Evolutionary conservation across 2,329 filamentous ascomycete genomes (phyloP).

Genomic region (Fusarium haematococcum): DNA sequence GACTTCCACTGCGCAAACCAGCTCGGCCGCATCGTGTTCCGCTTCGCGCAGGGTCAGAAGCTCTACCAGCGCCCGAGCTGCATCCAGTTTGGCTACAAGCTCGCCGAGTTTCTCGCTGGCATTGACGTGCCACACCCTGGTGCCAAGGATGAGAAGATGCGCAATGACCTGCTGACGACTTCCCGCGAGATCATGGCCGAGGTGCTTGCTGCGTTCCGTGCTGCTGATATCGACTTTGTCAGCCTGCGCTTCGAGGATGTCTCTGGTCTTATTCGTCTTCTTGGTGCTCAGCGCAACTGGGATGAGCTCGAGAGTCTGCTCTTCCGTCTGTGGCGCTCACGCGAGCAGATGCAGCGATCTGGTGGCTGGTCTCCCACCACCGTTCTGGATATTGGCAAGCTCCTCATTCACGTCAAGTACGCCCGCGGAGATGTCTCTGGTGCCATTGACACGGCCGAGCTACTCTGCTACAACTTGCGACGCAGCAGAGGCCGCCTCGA

Average conservation of each 20-base stretch:
- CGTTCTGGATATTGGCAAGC: slow-evolving; percentile 39
- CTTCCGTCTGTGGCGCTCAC: slow-evolving; percentile 35
- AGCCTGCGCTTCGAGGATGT: slow-evolving; percentile 58
- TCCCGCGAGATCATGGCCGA: slow-evolving; percentile 43
- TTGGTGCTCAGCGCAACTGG: slow-evolving; percentile 61
- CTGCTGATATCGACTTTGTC: slow-evolving; percentile 57
- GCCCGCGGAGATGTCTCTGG: slow-evolving; percentile 20
- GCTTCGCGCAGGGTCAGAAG: slow-evolving; percentile 55
- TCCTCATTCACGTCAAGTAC: slow-evolving; percentile 39
- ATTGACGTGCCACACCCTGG: slow-evolving; percentile 51
- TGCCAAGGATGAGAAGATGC: slow-evolving; percentile 42
- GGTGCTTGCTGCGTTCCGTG: slow-evolving; percentile 56
- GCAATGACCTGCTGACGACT: slow-evolving; percentile 32
- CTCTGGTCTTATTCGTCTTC: slow-evolving; percentile 57
- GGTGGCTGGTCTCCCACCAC: slow-evolving; percentile 38
- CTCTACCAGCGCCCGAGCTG: slow-evolving; percentile 54
- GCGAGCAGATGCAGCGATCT: slow-evolving; percentile 34
- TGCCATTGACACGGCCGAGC: slow-evolving; percentile 40
- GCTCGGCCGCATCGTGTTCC: slow-evolving; percentile 57
- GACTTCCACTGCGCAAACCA: slow-evolving; percentile 55
- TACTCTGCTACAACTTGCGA: slow-evolving; percentile 44
- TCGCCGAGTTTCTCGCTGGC: slow-evolving; percentile 58
- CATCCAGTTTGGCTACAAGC: slow-evolving; percentile 58
- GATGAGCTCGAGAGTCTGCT: slow-evolving; percentile 55
- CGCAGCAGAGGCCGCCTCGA: slow-evolving; percentile 43